Evolutionary conservation across 2,329 filamentous ascomycete species (phyloP).

Genomic region (Calonectria hongkongensis): DNA sequence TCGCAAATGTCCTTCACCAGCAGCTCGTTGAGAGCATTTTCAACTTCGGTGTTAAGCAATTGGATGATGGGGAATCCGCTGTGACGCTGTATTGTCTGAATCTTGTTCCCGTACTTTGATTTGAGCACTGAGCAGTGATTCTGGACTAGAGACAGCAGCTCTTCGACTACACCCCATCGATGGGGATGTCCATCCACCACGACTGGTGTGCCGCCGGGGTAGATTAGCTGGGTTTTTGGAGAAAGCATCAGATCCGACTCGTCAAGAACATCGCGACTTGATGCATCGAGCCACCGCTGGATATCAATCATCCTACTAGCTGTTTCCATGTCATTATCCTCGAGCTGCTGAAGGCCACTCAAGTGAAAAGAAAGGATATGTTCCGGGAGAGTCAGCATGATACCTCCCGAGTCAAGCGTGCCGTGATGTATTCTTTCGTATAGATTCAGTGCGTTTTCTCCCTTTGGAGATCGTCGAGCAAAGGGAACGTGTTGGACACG

Average conservation of each 20-base stretch:
- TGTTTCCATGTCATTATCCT: constrained; percentile 64
- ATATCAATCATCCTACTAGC: constrained; percentile 69
- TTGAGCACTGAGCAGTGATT: constrained; percentile 50
- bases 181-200: constrained; percentile 71
- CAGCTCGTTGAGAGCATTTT: constrained; percentile 64
- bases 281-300: constrained; percentile 69
- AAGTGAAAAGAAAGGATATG: constrained; percentile 79
- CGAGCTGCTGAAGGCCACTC: constrained; percentile 74
- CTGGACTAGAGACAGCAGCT: constrained; percentile 63
- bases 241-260: constrained; percentile 76
- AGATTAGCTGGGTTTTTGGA: constrained; percentile 74
- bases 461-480: constrained; percentile 68
- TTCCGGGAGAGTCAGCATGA: constrained; percentile 77
- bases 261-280: constrained; percentile 77
- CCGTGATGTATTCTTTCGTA: constrained; percentile 62
- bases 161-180: constrained; percentile 69
- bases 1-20: constrained; percentile 65
- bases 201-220: constrained; percentile 70
- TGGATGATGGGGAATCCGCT: constrained; percentile 68
- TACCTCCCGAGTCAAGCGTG: constrained; percentile 63
- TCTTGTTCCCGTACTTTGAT: not conserved
- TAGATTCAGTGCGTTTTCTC: constrained; percentile 55
- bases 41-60: constrained; percentile 70
- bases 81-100: constrained; percentile 6
- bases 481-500: constrained; percentile 74